A percentile compares a stretch with the other conserved stretches of the same genome.
Conservation (phyloP, 2,329 filamentous ascomycete genomes). For the Fusarium sp. region DNA sequence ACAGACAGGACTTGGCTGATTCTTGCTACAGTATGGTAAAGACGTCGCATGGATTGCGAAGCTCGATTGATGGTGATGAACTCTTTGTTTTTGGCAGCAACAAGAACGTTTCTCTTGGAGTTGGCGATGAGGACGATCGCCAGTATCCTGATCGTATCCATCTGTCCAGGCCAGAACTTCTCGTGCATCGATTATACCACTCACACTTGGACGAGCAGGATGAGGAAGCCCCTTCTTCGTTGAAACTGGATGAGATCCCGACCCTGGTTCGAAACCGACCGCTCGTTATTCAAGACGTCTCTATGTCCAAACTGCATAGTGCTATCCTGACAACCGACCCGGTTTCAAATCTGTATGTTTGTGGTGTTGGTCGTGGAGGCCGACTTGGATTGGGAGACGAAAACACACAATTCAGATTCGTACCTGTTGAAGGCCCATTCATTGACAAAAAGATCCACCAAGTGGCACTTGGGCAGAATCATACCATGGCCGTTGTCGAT, state of each 20-base stretch:
- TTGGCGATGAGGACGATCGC: conserved; percentile 95
- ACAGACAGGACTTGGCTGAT: conserved; percentile 20
- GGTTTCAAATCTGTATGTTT: conserved; percentile 90
- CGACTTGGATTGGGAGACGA: conserved; percentile 91
- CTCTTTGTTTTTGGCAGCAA: conserved; percentile 96
- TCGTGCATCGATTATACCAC: conserved; percentile 77
- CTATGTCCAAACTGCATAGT: conserved; percentile 91
- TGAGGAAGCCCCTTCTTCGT: conserved; percentile 42
- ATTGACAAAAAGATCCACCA: conserved; percentile 77
- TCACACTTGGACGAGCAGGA: conserved; percentile 68
- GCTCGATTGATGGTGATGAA: conserved; percentile 72
- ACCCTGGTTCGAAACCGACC: conserved; percentile 76
- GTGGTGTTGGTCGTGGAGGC: conserved; percentile 90
- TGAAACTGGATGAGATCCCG: conserved; percentile 68
- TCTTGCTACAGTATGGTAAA: conserved; percentile 32
- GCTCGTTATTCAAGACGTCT: conserved; percentile 80
- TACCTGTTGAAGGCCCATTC: conserved; percentile 81
- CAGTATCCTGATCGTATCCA: conserved; percentile 89
- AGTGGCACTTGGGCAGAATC: conserved; percentile 91
- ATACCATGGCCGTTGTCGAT: conserved; percentile 86
- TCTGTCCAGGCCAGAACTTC: conserved; percentile 78
- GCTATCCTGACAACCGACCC: conserved; percentile 89
- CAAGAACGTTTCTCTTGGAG: conserved; percentile 90
- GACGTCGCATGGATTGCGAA: conserved; percentile 22
- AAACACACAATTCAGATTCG: conserved; percentile 86